Percentiles rank a stretch among this genome's conserved stretches.
phyloP scores from a whole-genome alignment of 352 stramenopile genomes.

The Phytophthora chlamydospora region DNA sequence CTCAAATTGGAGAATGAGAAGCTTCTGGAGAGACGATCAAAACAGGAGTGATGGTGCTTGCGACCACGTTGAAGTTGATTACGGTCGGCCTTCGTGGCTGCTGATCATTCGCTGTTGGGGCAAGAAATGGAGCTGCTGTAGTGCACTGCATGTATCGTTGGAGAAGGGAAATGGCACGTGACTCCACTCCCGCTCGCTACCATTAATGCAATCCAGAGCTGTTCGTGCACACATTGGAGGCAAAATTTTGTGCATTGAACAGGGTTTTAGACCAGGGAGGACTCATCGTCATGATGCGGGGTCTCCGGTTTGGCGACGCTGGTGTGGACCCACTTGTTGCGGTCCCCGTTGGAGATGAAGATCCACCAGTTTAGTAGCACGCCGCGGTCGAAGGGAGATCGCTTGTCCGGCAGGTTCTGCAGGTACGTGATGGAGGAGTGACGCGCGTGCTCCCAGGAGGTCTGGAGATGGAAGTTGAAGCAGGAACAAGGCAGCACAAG shows the following conservation, averaged over 20 bases:
- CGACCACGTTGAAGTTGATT: neutral
- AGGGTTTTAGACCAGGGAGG: conserved; percentile 24
- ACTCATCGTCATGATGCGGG: conserved; percentile 20
- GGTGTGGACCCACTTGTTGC: conserved; percentile 70
- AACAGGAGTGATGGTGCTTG: neutral
- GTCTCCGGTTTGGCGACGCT: conserved; percentile 35
- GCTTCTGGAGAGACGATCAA: no score
- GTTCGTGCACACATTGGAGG: neutral
- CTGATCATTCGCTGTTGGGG: no score
- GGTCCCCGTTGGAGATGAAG: conserved; percentile 53
- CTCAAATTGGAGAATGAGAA: conserved; percentile 20
- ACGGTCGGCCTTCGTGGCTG: no score
- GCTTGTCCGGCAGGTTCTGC: conserved; percentile 55
- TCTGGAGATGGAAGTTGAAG: conserved; percentile 56
- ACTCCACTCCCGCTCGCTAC: no score
- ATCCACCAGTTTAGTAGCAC: conserved; percentile 65
- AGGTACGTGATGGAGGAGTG: conserved; percentile 80
- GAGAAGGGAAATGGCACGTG: no score
- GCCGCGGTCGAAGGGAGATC: conserved; percentile 71
- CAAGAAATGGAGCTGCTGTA: no score
- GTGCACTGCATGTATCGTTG: no score
- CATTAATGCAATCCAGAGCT: no score
- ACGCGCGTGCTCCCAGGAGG: conserved; percentile 79
- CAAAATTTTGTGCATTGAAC: conserved; percentile 16
- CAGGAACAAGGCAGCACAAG: neutral